These are phyloP conservation scores for Rutstroemia sp. DNA, from an alignment of 2,329 filamentous ascomycete species.

Conservation along the genomic window DNA sequence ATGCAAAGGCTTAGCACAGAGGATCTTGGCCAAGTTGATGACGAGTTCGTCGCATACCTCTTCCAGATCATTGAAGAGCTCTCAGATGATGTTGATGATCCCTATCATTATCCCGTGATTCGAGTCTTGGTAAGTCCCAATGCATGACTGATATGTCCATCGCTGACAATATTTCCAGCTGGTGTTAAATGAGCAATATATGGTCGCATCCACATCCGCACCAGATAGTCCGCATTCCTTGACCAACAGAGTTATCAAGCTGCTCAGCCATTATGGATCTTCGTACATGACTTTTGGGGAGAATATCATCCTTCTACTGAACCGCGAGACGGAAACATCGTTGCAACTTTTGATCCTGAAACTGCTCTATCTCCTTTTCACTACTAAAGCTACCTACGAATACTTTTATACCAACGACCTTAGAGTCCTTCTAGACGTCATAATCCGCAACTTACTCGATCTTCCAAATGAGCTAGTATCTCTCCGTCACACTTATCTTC, in stretches of 20 bases:
- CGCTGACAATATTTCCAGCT: slow-evolving; percentile 48
- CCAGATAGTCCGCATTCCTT: slow-evolving; percentile 40
- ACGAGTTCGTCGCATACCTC: slow-evolving; percentile 75
- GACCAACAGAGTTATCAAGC: slow-evolving; percentile 91
- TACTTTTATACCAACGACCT: slow-evolving; percentile 99
- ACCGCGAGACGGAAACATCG: slow-evolving; percentile 89
- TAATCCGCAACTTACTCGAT: slow-evolving; percentile 94
- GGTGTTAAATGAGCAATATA: slow-evolving; percentile 96
- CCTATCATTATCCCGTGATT: slow-evolving; percentile 93
- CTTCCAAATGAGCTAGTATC: slow-evolving; percentile 73
- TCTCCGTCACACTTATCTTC: slow-evolving; percentile 86
- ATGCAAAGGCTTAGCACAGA: slow-evolving; percentile 73
- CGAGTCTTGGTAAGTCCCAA: slow-evolving; percentile 66
- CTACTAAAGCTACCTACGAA: slow-evolving; percentile 83
- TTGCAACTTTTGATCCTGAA: slow-evolving; percentile 95
- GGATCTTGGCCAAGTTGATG: slow-evolving; percentile 70
- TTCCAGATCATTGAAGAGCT: slow-evolving; percentile 83
- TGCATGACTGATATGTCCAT: neutral
- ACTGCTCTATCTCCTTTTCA: slow-evolving; percentile 90
- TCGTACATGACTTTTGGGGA: slow-evolving; percentile 92
- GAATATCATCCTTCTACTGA: slow-evolving; percentile 91
- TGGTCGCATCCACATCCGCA: slow-evolving; percentile 58
- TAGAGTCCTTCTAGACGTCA: slow-evolving; percentile 87
- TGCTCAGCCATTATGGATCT: slow-evolving; percentile 72
- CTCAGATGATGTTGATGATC: slow-evolving; percentile 81